These are phyloP conservation scores for Sarocladium strictum DNA, from an alignment of 2,329 filamentous ascomycete genomes.

Conservation along the genomic window DNA sequence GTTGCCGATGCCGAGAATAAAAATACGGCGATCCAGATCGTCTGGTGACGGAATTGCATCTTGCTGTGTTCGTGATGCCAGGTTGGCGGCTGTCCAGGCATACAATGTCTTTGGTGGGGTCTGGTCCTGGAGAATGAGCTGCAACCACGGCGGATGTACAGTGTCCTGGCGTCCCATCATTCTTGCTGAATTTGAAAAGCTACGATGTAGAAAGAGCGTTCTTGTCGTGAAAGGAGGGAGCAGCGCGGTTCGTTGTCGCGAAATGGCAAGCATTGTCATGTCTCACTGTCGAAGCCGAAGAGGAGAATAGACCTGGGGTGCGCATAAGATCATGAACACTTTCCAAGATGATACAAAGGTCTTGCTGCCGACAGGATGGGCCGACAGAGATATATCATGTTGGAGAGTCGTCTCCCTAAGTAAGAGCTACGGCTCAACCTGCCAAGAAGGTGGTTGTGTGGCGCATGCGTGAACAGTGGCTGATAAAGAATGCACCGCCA, in stretches of 20 bases:
- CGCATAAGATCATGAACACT: too few species aligned
- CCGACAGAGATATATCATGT: neutral
- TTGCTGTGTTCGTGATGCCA: conserved; percentile 11
- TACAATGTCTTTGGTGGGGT: conserved; percentile 27
- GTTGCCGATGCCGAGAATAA: conserved; percentile 76
- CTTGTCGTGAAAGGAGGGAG: neutral
- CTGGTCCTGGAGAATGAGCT: conserved; percentile 19
- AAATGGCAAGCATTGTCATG: neutral
- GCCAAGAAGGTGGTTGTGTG: too few species aligned
- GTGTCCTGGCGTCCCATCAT: neutral
- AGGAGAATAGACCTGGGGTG: too few species aligned
- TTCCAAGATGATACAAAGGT: neutral
- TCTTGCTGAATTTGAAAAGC: neutral
- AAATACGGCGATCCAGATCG: conserved; percentile 46
- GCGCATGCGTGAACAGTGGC: neutral
- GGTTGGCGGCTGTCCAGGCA: conserved; percentile 27
- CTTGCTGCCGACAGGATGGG: neutral
- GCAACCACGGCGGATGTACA: conserved; percentile 28
- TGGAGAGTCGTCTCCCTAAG: too few species aligned
- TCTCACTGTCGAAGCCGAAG: too few species aligned
- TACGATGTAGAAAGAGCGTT: neutral
- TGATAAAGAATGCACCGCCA: neutral
- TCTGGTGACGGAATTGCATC: neutral
- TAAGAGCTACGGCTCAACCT: too few species aligned
- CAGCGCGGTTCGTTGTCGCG: neutral